Evolutionary conservation across 768 basidiomycete species (phyloP).

Genomic region (Boletus reticuloceps): DNA sequence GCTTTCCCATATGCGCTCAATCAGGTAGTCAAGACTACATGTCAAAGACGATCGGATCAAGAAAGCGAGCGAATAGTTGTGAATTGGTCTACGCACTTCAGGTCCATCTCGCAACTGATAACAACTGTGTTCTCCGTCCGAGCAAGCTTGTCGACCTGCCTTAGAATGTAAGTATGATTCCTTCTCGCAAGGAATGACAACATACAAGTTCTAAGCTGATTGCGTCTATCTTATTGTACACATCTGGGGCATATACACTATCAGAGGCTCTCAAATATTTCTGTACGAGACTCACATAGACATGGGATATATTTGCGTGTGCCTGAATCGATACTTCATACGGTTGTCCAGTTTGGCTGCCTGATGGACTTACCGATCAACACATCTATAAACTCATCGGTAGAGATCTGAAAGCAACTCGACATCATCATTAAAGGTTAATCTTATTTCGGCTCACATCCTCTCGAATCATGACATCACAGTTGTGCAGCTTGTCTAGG

Average conservation of each 20-base stretch:
- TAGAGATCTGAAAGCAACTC: slow-evolving; percentile 66
- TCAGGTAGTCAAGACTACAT: slow-evolving; percentile 63
- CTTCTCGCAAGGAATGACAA: not conserved
- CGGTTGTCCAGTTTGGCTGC: not conserved
- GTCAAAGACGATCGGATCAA: slow-evolving; percentile 5
- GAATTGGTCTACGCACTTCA: slow-evolving; percentile 58
- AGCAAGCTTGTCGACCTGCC: slow-evolving; percentile 71
- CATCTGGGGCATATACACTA: slow-evolving; percentile 48
- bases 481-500: slow-evolving; percentile 85
- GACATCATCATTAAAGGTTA: slow-evolving; percentile 2
- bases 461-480: slow-evolving; percentile 98
- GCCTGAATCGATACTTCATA: slow-evolving; percentile 41
- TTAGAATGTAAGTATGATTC: not conserved
- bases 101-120: slow-evolving; percentile 92
- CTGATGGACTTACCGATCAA: slow-evolving; percentile 63
- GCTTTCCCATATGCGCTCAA: slow-evolving; percentile 77
- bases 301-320: slow-evolving; percentile 95
- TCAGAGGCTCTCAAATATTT: not conserved
- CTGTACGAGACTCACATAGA: slow-evolving; percentile 56
- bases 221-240: slow-evolving; percentile 96
- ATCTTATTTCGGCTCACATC: slow-evolving; percentile 54
- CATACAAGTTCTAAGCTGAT: slow-evolving; percentile 69
- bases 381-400: slow-evolving; percentile 98
- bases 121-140: slow-evolving; percentile 84
- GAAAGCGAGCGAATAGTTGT: not conserved